Evolutionary conservation across 179 eudicot species (phyloP), one percentile per base, ranked within the genome.

Genomic region (Amaranthus tricolor): DNA sequence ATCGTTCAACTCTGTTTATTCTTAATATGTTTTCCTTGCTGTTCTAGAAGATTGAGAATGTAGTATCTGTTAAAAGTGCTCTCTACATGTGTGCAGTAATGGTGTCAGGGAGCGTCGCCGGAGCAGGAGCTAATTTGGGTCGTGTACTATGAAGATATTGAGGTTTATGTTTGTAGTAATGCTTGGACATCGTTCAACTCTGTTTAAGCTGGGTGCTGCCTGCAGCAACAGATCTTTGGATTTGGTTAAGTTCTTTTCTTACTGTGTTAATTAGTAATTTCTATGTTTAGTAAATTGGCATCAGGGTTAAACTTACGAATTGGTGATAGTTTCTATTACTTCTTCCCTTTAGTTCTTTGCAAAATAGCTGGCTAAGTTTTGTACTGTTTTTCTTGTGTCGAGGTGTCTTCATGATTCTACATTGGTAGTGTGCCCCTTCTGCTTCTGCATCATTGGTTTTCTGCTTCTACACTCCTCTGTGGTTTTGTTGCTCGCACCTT

Each of bases 41-140:
- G 21, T 63, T 12, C n/a, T 70, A 24, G 44, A 69, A 51, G 48
- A 51, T 53, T n/a, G 11, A 69, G 72, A 8, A 19, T 48, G 14
- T 66, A 9, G 15, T 50, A 16, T 48, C 7, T 13, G 6, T 31
- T 63, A 14, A 71, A 1, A 24, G 8, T 20, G 40, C 19, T 64
- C 8, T 16, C 17, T 61, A 17, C 15, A n/a, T 58, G 17, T 60
- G 16, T 83, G 85, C 87, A 93, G 98, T 69, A 91, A 89, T 81
- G 98, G 98, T 57, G 74, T 79, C 51, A 86, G 88, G 84, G 98
- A 91, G 16, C 82, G 98, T 24, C 94, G 93, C 78, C 82, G 95
- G 58, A 93, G 98, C 97, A 93, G 98, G 88, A 93, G 97, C 83
- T 88, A 82, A 87, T 72, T 61, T 54, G 77, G 71, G 66, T 40